Evolutionary conservation across 139 green algal genomes (phyloP).

Genomic region (Nannochloris sp.): DNA sequence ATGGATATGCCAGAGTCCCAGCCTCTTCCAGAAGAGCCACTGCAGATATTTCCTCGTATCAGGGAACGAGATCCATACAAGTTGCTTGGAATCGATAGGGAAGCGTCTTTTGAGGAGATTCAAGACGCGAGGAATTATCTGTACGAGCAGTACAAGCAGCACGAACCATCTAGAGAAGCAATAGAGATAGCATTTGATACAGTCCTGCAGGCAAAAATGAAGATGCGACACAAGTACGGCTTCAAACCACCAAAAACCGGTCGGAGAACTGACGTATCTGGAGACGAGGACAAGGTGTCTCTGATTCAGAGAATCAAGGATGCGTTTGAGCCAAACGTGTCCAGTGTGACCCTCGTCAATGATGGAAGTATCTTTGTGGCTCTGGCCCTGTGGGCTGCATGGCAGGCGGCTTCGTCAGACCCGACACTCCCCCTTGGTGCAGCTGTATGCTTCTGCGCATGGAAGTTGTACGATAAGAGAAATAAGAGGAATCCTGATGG

Average conservation of each 20-base stretch:
- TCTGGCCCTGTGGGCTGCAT: constrained; percentile 59
- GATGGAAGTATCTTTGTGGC: constrained; percentile 64
- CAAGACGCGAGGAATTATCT: constrained; percentile 71
- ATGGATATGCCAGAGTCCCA: constrained; percentile 35
- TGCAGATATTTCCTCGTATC: constrained; percentile 47
- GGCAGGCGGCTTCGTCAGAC: constrained; percentile 37
- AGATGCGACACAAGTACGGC: constrained; percentile 50
- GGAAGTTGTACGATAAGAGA: constrained; percentile 49
- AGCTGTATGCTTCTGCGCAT: constrained; percentile 37
- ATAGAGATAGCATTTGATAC: constrained; percentile 78
- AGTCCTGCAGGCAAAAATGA: constrained; percentile 62
- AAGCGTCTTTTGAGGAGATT: constrained; percentile 74
- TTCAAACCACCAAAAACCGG: constrained; percentile 55
- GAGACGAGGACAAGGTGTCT: constrained; percentile 13
- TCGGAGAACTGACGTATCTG: constrained; percentile 29
- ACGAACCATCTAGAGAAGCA: constrained; percentile 63
- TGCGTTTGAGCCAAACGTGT: constrained; percentile 60
- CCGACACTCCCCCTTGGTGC: constrained; percentile 42
- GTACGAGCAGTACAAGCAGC: constrained; percentile 63
- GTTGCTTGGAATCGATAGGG: constrained; percentile 54
- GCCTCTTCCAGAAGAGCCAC: not conserved
- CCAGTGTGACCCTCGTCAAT: constrained; percentile 64
- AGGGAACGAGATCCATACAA: constrained; percentile 69
- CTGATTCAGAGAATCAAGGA: constrained; percentile 30
- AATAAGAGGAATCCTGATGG: constrained; percentile 51